Percentiles rank a stretch among this genome's conserved stretches.
phyloP scores from a whole-genome alignment of 2,329 filamentous ascomycete genomes.

The Fusarium sp. region DNA sequence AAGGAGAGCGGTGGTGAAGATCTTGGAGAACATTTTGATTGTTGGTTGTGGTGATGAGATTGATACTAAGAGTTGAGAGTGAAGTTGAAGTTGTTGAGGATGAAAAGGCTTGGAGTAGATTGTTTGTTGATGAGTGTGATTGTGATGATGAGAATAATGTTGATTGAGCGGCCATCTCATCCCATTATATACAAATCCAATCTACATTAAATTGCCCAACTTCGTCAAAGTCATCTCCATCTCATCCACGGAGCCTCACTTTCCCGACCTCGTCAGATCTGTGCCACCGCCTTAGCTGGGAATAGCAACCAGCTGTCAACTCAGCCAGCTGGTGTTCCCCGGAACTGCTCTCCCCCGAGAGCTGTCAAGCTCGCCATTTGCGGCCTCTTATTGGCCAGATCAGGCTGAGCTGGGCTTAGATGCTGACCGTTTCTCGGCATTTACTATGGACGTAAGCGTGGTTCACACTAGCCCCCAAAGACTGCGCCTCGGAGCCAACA shows the following conservation, averaged over 20 bases:
- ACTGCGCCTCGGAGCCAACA: slow-evolving; percentile 28
- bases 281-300: slow-evolving; percentile 25
- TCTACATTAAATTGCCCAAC: background rate
- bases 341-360: slow-evolving; percentile 29
- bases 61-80: background rate
- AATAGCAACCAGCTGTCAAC: slow-evolving; percentile 34
- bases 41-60: background rate
- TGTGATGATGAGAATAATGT: slow-evolving; percentile 35
- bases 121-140: slow-evolving; percentile 23
- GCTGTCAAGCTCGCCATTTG: background rate
- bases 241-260: slow-evolving; percentile 6
- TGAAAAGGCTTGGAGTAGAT: slow-evolving; percentile 4
- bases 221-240: background rate
- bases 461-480: slow-evolving; percentile 34
- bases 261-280: background rate
- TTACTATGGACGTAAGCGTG: slow-evolving; percentile 26
- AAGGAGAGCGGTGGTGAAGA: slow-evolving; percentile 48
- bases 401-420: slow-evolving; percentile 19
- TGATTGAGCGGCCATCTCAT: slow-evolving; percentile 17
- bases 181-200: slow-evolving; percentile 41
- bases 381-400: background rate
- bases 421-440: slow-evolving; percentile 33
- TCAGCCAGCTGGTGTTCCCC: slow-evolving; percentile 20
- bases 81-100: slow-evolving; percentile 1
- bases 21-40: slow-evolving; percentile 53